Evolutionary conservation across 129 eudicot genomes (phyloP), one percentile per base, ranked within the genome.

Genomic region (Solidago caesia): DNA sequence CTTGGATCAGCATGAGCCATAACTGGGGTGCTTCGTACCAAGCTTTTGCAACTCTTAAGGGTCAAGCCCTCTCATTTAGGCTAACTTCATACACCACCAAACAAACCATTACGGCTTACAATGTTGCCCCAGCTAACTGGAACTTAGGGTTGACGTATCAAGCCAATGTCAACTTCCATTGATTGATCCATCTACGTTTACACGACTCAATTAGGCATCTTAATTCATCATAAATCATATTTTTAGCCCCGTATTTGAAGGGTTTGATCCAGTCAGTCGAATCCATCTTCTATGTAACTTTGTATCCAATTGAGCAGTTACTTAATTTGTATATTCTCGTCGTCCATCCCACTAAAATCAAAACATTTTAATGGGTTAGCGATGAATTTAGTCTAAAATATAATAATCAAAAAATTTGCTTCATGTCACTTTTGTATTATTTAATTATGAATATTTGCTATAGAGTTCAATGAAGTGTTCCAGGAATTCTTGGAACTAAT

Each of bases 11-110:
- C 77, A 94, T 94, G 98, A 88, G 91, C 87, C 97, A 90, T 64
- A 94, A 93, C 63, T 93, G 98, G 98, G 98, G 98, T n/a, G 94
- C 91, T 72, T 85, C 96, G 0, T 92, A 89, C 80, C 96, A 92
- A 62, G 96, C 96, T 0, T 89, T 89, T 25, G 86, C 94, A 0
- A 77, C 87, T 7, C 86, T 92, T 6, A 61, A 83, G 13, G 97
- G 94, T 27, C 94, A 92, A 70, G 65, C 87, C 11, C 88, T 92
- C 44, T 89, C 96, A n/a, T 92, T 92, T 69, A 89, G 86, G 83
- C 42, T 89, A 14, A 82, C 89, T 59, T 87, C 94, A 6, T 84
- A 81, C 84, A 80, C 88, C 58, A 66, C 91, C 8, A 81, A 83
- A 44, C 84, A 92, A 59, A 85, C 91, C 13, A 74, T 92, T 47